Evolutionary conservation across 768 basidiomycete genomes (phyloP), one percentile per base, ranked within the genome.

Genomic region (Multifurca ochricompacta): DNA sequence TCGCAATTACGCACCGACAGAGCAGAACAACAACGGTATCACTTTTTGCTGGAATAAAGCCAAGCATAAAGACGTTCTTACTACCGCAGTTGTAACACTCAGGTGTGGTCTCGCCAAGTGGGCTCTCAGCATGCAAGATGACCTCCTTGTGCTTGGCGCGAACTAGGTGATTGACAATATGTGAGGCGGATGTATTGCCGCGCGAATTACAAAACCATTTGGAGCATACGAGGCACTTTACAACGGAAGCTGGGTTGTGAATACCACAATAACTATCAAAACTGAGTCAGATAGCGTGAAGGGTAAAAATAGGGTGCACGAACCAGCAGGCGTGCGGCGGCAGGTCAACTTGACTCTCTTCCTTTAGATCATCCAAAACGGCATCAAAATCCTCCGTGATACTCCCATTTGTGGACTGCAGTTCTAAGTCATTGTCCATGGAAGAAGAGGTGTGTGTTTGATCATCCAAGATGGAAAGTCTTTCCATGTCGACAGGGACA

Each of bases 121-220:
- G 91, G 54, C 88, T 87, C 64, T 98, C 95, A 47, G 89, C 87
- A 65, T 99, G 96, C 28, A 99, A 73, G 57, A 95, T 90, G 58
- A 99, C 95, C 67, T 99, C 96, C 73, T 97, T 97, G 74, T 99
- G 96, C 72, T 97, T 97, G 28, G 96, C 94, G 65, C 95, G 91
- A 45, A 99, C 96, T 55, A 99, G 81, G 72, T 99, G 96, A 69
- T 97, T 97, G 61, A 99, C 95, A 63, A 99, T 98, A 68, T 99
- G 96, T 1, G 95, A 98, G 2, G 94, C 93, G 1, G 94, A 96
- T 4, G 94, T 96, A 65, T 96, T 96, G 53, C 94, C 94, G 30
- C 96, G 82, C 10, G 95, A 95, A 68, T 99, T 99, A 76, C 96
- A 99, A 69, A 99, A 99, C 92, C 92, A 95, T 67, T 94, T 94